Evolutionary conservation across 2,329 filamentous ascomycete genomes (phyloP).

Genomic region (Ophiostoma australiae): DNA sequence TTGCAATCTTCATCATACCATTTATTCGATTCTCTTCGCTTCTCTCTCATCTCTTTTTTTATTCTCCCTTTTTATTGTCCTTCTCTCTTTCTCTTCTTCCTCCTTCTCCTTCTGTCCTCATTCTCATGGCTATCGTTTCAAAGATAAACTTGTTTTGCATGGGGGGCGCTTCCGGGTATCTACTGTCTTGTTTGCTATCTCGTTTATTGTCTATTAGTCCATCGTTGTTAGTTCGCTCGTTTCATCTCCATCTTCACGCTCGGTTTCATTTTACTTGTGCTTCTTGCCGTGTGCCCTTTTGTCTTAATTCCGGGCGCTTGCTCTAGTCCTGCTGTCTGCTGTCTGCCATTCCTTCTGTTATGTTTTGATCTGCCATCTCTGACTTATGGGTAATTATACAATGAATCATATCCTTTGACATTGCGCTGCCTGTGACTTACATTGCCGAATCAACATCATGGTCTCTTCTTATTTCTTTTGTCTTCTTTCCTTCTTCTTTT

Average conservation of each 20-base stretch:
- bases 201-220: constrained; percentile 5
- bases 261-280: not conserved
- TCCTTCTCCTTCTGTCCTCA: not conserved
- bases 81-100: not conserved
- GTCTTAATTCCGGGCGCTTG: not conserved
- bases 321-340: not conserved
- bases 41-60: not conserved
- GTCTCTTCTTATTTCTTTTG: not conserved
- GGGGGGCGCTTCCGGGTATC: constrained; percentile 22
- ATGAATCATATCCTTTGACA: constrained; percentile 11
- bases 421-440: not conserved
- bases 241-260: not conserved
- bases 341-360: not conserved
- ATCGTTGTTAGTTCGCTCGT: not conserved
- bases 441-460: not conserved
- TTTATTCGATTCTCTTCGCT: not conserved
- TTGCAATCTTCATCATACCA: constrained; percentile 12
- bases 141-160: constrained; percentile 22
- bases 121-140: constrained; percentile 8
- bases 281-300: not conserved
- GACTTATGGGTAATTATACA: constrained; percentile 3
- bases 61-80: not conserved
- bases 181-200: constrained; percentile 16
- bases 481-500: not conserved
- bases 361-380: not conserved